phyloP scores from a whole-genome alignment of 1,284 basidiomycete genomes.

The Vanrija sp. region DNA sequence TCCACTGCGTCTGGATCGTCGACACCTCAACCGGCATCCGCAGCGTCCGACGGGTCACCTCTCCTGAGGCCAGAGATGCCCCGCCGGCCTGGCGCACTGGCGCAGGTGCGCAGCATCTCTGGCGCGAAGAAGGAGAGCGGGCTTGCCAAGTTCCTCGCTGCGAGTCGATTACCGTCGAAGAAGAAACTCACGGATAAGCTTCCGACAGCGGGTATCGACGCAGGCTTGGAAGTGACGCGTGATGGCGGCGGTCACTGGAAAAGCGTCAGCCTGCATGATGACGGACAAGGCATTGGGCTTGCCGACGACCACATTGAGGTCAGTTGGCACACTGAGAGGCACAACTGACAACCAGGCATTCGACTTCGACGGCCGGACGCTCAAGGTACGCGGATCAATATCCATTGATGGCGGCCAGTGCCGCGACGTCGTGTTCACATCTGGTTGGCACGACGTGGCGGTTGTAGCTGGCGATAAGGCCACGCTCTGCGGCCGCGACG shows the following conservation, averaged over 20 bases:
- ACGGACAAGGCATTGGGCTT: constrained; percentile 33
- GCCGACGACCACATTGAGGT: constrained; percentile 24
- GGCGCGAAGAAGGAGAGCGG: constrained; percentile 20
- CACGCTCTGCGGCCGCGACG: constrained; percentile 2
- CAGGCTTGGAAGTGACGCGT: constrained; percentile 35
- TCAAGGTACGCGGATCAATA: constrained; percentile 26
- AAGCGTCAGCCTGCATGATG: constrained; percentile 19
- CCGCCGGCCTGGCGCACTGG: constrained; percentile 9
- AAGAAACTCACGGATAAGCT: background rate
- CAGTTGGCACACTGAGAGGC: background rate
- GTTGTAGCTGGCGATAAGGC: constrained; percentile 15
- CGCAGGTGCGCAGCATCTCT: constrained; percentile 3
- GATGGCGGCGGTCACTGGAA: constrained; percentile 38
- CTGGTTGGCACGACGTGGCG: constrained; percentile 18
- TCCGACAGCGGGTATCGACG: constrained; percentile 24
- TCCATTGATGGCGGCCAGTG: background rate
- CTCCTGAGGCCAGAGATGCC: background rate
- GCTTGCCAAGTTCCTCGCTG: constrained; percentile 38
- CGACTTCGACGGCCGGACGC: constrained; percentile 25
- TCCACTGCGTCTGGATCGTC: background rate
- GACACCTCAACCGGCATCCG: background rate
- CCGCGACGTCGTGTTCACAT: constrained; percentile 15
- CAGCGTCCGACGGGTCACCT: background rate
- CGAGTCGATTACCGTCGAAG: constrained; percentile 2
- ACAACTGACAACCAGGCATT: constrained; percentile 14